Conservation (phyloP, 1,139 yeast genomes). For the Lodderomyces parapsilosis region DNA sequence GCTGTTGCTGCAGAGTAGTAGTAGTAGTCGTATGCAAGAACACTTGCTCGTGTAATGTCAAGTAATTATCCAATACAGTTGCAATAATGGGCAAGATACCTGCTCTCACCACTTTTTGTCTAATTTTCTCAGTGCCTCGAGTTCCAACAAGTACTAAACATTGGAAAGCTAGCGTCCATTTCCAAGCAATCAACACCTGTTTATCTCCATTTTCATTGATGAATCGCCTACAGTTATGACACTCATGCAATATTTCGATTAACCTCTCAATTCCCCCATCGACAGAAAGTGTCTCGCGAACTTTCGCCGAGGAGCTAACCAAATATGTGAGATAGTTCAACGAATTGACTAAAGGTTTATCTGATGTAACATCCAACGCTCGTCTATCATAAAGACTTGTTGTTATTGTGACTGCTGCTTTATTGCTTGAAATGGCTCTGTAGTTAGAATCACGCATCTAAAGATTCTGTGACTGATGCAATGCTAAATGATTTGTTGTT, state of each 20-base stretch:
- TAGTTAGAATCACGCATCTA: slow-evolving; percentile 89
- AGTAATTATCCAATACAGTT: slow-evolving; percentile 85
- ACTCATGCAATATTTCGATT: slow-evolving; percentile 81
- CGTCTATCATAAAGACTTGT: slow-evolving; percentile 87
- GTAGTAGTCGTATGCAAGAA: slow-evolving; percentile 35
- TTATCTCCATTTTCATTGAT: slow-evolving; percentile 35
- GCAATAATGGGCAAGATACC: slow-evolving; percentile 90
- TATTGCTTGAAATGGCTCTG: slow-evolving; percentile 71
- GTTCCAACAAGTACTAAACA: slow-evolving; percentile 90
- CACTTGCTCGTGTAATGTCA: slow-evolving; percentile 43
- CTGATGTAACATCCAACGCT: slow-evolving; percentile 88
- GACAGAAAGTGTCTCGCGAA: slow-evolving; percentile 79
- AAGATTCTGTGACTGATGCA: not conserved
- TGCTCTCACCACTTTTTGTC: slow-evolving; percentile 86
- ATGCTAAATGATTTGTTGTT: not conserved
- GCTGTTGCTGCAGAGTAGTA: slow-evolving; percentile 11
- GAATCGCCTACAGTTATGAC: slow-evolving; percentile 36
- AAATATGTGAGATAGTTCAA: slow-evolving; percentile 85
- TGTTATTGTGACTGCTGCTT: slow-evolving; percentile 89
- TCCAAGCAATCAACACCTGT: slow-evolving; percentile 78
- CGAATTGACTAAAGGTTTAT: slow-evolving; percentile 87
- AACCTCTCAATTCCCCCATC: slow-evolving; percentile 94
- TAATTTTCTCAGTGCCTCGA: slow-evolving; percentile 82
- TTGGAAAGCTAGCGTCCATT: slow-evolving; percentile 94
- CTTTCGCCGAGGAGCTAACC: slow-evolving; percentile 83